phyloP scores from a whole-genome alignment of 768 basidiomycete species.

The Asterophora parasitica region DNA sequence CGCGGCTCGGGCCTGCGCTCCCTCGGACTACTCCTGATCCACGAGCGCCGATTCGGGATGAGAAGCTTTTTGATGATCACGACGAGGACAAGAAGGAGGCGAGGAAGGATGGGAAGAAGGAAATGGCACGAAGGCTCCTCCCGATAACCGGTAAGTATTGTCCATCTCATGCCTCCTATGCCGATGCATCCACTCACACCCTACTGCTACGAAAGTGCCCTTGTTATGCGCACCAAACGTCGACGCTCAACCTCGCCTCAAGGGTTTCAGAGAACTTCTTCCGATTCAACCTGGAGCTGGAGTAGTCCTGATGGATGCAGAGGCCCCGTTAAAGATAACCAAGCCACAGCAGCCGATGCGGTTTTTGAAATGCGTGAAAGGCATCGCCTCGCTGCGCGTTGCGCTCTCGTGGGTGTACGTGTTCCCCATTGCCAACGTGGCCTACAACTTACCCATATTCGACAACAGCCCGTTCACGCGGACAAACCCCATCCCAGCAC shows the following conservation, averaged over 20 bases:
- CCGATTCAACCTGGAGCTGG: background rate
- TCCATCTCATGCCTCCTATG: constrained; percentile 35
- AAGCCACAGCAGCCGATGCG: constrained; percentile 3
- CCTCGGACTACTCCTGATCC: constrained; percentile 14
- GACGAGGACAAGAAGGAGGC: constrained; percentile 3
- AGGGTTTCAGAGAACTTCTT: constrained; percentile 5
- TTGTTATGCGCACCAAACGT: constrained; percentile 47
- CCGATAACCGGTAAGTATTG: constrained; percentile 33
- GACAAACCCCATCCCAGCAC: constrained; percentile 10
- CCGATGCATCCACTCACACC: too few species aligned
- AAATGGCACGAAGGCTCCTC: constrained; percentile 17
- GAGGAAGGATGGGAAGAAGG: background rate
- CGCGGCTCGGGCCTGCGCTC: constrained; percentile 12
- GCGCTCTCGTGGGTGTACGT: constrained; percentile 67
- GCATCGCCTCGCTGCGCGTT: constrained; percentile 52
- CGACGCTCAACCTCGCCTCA: background rate
- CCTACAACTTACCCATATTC: background rate
- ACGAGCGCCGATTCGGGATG: constrained; percentile 44
- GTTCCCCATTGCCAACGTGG: background rate
- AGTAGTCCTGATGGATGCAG: background rate
- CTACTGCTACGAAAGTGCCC: constrained; percentile 40
- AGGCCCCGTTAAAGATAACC: background rate
- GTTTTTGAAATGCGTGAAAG: constrained; percentile 53
- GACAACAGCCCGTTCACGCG: constrained; percentile 45
- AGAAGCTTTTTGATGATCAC: constrained; percentile 49